Evolutionary conservation across 768 basidiomycete genomes (phyloP).

Genomic region (Collybiopsis confluens): DNA sequence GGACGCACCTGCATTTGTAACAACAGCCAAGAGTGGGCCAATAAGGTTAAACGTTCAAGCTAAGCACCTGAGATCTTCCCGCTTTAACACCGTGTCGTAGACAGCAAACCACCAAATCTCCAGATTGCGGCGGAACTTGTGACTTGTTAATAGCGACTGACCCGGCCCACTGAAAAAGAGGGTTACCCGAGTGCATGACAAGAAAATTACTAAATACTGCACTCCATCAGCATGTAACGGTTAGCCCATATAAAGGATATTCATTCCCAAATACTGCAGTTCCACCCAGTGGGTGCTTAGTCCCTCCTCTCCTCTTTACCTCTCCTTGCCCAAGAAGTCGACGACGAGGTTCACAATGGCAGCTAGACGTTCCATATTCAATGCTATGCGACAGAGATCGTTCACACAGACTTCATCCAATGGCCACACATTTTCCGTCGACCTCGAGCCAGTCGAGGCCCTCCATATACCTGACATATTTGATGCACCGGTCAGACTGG

Average conservation of each 20-base stretch:
- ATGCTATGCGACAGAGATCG: background rate
- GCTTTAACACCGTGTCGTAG: background rate
- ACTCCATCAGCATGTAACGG: background rate
- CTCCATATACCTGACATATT: slow-evolving; percentile 35
- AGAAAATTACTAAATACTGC: slow-evolving; percentile 4
- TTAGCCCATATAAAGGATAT: slow-evolving; percentile 7
- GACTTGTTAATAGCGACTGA: background rate
- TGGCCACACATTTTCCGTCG: background rate
- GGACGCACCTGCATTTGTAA: no score
- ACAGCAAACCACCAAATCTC: background rate
- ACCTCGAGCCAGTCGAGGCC: slow-evolving; percentile 14
- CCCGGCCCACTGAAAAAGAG: background rate
- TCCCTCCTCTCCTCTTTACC: no score
- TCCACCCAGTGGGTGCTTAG: background rate
- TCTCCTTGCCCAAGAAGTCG: background rate
- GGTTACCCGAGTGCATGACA: background rate
- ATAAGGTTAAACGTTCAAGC: no score
- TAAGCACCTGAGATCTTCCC: background rate
- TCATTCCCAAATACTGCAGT: slow-evolving; percentile 7
- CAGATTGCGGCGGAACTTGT: background rate
- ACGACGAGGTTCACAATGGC: slow-evolving; percentile 1
- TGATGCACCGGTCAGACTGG: slow-evolving; percentile 40
- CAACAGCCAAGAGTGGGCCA: no score
- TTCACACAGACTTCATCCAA: background rate
- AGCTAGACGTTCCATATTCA: background rate